Evolutionary conservation across 2,329 filamentous ascomycete genomes (phyloP), one percentile per base, ranked within the genome.

Genomic region (Botryotinia calthae): DNA sequence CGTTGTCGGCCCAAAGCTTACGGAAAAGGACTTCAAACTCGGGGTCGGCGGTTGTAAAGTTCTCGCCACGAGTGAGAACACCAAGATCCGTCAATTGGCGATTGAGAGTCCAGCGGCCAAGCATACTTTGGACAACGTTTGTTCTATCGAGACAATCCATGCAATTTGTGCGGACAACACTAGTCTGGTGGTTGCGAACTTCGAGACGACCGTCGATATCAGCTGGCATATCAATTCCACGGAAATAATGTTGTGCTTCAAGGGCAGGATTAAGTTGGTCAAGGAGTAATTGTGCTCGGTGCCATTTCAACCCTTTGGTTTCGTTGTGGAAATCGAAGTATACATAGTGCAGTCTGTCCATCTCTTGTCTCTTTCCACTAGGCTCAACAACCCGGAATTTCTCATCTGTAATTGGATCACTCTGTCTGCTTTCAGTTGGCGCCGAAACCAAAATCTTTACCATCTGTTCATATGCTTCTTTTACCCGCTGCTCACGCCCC

Each of bases 241-340:
- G 92, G 87, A 98, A 99, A 84, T 99, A 99, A 77, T 92, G 90
- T 78, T 97, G 94, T 58, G 90, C 88, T 28, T 90, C 84, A 10
- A 99, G 85, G 16, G 91, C 92, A 62, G 93, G 90, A 69, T 90
- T 88, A 70, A 99, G 86, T 80, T 92, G 91, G 77, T 98, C 93
- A 73, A 99, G 86, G 34, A 99, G 87, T 59, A 97, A 86, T 82
- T 95, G 91, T 0, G 95, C 95, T 66, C 95, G 93, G 82, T 99
- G 91, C 93, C 96, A 97, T 80, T 93, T 90, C 79, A 98, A 87
- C 54, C 95, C 95, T 83, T 98, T 98, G 67, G 97, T 99, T 84
- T 99, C 96, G 80, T 91, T 94, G 84, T 99, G 97, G 82, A 97
- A 99, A 84, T 99, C 96, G 81, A 99, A 99, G 85, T 98, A 99